Percentiles rank a stretch among this genome's conserved stretches.
Conservation (phyloP, 176 grass and related monocot genomes). For the Metroxylon sagu region DNA sequence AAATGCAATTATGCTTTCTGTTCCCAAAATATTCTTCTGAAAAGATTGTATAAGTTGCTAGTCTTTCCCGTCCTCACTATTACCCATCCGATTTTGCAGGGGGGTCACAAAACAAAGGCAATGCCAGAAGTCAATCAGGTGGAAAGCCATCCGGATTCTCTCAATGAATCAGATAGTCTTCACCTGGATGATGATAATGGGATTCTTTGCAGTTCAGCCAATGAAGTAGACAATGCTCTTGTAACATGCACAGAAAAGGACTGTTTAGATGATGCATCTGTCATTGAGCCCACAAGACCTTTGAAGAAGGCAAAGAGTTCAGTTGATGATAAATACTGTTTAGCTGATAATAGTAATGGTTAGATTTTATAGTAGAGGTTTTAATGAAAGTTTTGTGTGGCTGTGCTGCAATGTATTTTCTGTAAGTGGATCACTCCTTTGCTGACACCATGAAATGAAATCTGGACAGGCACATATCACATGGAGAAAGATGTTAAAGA, state of each 20-base stretch:
- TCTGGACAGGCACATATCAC: slow-evolving; percentile 31
- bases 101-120: slow-evolving; percentile 35
- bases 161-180: slow-evolving; percentile 19
- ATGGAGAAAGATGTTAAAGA: slow-evolving; percentile 25
- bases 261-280: slow-evolving; percentile 28
- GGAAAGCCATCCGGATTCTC: slow-evolving; percentile 15
- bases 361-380: no score
- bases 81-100: slow-evolving; percentile 37
- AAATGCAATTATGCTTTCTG: neutral
- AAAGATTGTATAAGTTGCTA: no score
- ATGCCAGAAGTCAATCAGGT: slow-evolving; percentile 18
- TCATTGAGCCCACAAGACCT: slow-evolving; percentile 38
- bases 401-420: no score
- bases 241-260: slow-evolving; percentile 31
- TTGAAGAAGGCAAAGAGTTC: slow-evolving; percentile 72
- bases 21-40: neutral
- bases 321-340: slow-evolving; percentile 32
- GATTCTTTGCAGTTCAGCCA: slow-evolving; percentile 9
- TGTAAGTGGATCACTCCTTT: no score
- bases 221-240: slow-evolving; percentile 17
- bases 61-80: neutral
- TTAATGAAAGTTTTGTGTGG: no score
- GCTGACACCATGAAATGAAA: slow-evolving; percentile 9
- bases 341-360: slow-evolving; percentile 29
- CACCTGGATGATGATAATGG: slow-evolving; percentile 25